Conservation (phyloP, 129 eudicot genomes). For the Saussurea involucrata region DNA sequence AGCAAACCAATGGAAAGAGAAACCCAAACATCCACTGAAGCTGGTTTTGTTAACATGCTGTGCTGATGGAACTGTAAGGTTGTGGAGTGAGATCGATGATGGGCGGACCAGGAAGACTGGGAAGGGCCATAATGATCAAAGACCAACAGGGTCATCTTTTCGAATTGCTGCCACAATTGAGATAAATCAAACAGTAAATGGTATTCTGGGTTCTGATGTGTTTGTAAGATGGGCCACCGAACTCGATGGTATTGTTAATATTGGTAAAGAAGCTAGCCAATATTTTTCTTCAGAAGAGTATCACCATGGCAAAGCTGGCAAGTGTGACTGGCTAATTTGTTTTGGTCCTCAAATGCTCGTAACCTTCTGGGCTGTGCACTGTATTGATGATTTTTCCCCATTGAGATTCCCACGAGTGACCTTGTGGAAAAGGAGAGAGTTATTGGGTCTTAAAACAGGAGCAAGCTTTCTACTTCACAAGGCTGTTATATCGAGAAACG, state of each 20-base stretch:
- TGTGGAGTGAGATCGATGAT: conserved; percentile 87
- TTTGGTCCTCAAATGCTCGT: conserved; percentile 60
- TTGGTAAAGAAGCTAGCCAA: conserved; percentile 38
- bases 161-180: conserved; percentile 80
- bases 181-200: conserved; percentile 66
- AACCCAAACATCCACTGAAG: conserved; percentile 38
- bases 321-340: conserved; percentile 90
- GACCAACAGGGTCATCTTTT: conserved; percentile 46
- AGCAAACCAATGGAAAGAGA: conserved; percentile 35
- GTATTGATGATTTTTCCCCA: conserved; percentile 88
- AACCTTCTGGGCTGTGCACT: conserved; percentile 86
- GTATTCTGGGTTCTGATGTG: conserved; percentile 61
- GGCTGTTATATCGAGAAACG: conserved; percentile 62
- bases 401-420: conserved; percentile 84
- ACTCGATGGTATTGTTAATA: conserved; percentile 48
- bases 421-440: conserved; percentile 67
- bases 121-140: conserved; percentile 55
- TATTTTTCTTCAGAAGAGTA: conserved; percentile 44
- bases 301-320: conserved; percentile 56
- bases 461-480: conserved; percentile 48
- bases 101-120: conserved; percentile 49
- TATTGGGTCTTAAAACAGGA: conserved; percentile 36
- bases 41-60: conserved; percentile 71
- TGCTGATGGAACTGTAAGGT: conserved; percentile 83
- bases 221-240: conserved; percentile 76